Percentiles rank a stretch among this genome's conserved stretches.
These are phyloP conservation scores for Arthrocladium fulminans DNA, from an alignment of 2,329 filamentous ascomycete genomes.

Conservation along the genomic window DNA sequence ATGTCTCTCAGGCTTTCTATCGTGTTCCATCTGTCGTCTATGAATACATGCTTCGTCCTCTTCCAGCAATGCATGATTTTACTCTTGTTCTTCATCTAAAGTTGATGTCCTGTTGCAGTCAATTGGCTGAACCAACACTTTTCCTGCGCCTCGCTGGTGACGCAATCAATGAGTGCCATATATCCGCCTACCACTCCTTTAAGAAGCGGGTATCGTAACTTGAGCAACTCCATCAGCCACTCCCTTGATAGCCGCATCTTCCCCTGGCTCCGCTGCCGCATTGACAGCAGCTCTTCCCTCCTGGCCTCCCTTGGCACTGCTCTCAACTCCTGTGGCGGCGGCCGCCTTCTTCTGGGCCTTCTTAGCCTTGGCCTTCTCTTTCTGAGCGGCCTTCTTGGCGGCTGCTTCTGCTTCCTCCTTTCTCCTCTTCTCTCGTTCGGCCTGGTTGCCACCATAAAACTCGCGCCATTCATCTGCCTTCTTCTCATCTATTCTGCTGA, in stretches of 20 bases:
- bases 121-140: too few relatives aligned
- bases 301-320: slow-evolving; percentile 22
- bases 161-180: too few relatives aligned
- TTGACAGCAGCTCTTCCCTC: slow-evolving; percentile 27
- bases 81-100: too few relatives aligned
- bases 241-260: slow-evolving; percentile 32
- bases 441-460: slow-evolving; percentile 59
- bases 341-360: slow-evolving; percentile 19
- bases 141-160: too few relatives aligned
- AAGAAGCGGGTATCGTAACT: slow-evolving; percentile 35
- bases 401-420: slow-evolving; percentile 42
- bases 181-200: too few relatives aligned
- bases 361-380: slow-evolving; percentile 28
- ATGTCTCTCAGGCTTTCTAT: too few relatives aligned
- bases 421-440: slow-evolving; percentile 60
- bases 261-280: slow-evolving; percentile 26
- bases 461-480: slow-evolving; percentile 78
- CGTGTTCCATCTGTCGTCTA: too few relatives aligned
- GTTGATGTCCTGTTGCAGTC: too few relatives aligned
- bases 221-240: slow-evolving; percentile 35
- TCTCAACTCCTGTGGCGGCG: slow-evolving; percentile 25
- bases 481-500: slow-evolving; percentile 71
- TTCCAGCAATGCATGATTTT: too few relatives aligned
- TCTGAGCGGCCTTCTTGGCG: slow-evolving; percentile 32
- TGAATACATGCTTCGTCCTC: too few relatives aligned